Evolutionary conservation across 306 rosid species (phyloP), one percentile per base, ranked within the genome.

Genomic region (Rosa persica): DNA sequence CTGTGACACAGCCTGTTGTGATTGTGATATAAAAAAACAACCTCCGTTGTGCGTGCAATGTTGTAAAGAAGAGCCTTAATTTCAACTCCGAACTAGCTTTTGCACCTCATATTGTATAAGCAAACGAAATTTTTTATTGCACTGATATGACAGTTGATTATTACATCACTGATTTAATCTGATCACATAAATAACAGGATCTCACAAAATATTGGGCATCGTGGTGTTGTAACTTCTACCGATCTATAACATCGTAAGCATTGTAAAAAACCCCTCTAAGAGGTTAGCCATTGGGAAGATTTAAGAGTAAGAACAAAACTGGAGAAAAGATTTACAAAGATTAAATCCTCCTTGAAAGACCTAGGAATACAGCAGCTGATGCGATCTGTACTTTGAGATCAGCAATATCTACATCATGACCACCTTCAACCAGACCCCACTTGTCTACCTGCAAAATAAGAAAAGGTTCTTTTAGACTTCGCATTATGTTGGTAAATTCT

Each of bases 351-450:
- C 93, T 86, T 3, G 99, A 90, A 81, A 95, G 89, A 79, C 88
- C 89, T 67, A 93, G 90, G 85, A 95, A 95, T 67, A 91, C 97
- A 9, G 86, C 68, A 60, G 96, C 87, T 3, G 98, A 90, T 54
- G 98, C 85, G 60, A 94, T 89, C 76, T 94, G 98, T 69, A 90
- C 96, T 76, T 48, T 86, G 73, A 89, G 88, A 83, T 95, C 99
- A 27, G 97, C 99, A 44, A 91, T 72, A 78, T 95, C 99, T n/a
- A 95, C 79, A 82, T 95, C 99, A 86, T 95, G 99, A 52, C 98
- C 98, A 2, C 97, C 99, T 93, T 95, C 99, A 71, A 95, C 99
- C n/a, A 92, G 90, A 48, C 97, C 97, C 99, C 98, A 91, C 49
- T 72, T 83, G 72, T 93, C 98, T 76, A 93, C 90, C 99, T 95